Evolutionary conservation across 2,329 filamentous ascomycete genomes (phyloP).

Genomic region (Mariannaea elegans): DNA sequence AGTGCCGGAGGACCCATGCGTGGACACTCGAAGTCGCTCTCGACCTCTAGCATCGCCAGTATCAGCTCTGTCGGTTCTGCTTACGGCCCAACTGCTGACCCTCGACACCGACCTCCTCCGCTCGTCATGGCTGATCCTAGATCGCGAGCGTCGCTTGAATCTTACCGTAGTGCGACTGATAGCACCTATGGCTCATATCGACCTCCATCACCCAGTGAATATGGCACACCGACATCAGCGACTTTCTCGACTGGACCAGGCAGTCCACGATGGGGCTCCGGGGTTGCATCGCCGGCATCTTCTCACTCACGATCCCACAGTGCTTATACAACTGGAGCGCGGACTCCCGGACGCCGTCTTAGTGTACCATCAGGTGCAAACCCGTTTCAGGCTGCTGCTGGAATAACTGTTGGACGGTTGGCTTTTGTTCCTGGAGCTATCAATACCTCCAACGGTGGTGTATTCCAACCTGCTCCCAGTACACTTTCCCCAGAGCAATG

Average conservation of each 20-base stretch:
- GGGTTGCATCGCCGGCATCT: constrained; percentile 76
- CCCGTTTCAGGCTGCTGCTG: constrained; percentile 75
- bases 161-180: constrained; percentile 71
- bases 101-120: constrained; percentile 78
- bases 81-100: constrained; percentile 71
- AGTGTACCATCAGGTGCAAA: constrained; percentile 82
- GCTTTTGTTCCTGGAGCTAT: constrained; percentile 62
- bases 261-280: constrained; percentile 78
- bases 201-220: constrained; percentile 75
- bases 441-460: constrained; percentile 63
- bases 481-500: constrained; percentile 68
- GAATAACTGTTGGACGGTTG: constrained; percentile 63
- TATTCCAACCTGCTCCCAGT: constrained; percentile 65
- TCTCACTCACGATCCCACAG: constrained; percentile 75
- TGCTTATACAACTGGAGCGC: constrained; percentile 71
- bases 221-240: constrained; percentile 84
- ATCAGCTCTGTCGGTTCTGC: constrained; percentile 73
- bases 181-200: constrained; percentile 68
- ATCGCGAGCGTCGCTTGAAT: constrained; percentile 72
- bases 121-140: constrained; percentile 84
- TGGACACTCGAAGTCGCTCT: constrained; percentile 86
- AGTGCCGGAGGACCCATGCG: constrained; percentile 76
- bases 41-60: constrained; percentile 85
- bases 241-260: constrained; percentile 80
- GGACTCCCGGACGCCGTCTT: constrained; percentile 76